These are phyloP conservation scores for Tylopilus sp. DNA, from an alignment of 1,284 basidiomycete species.

Conservation along the genomic window DNA sequence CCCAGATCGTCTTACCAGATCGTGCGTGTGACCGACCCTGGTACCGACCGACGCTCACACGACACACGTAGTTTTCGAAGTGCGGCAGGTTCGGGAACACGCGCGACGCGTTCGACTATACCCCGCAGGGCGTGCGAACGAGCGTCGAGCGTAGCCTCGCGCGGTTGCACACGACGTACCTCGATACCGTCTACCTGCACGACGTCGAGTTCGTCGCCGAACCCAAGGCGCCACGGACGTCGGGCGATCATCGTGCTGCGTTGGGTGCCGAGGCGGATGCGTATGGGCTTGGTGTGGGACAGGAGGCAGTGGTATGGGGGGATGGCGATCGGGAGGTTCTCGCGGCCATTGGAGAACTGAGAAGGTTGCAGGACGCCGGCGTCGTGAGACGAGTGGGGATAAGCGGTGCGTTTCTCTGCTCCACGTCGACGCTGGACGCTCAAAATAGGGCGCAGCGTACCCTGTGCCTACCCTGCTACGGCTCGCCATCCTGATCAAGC, in stretches of 20 bases:
- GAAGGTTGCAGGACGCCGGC: slow-evolving; percentile 77
- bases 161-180: slow-evolving; percentile 77
- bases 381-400: slow-evolving; percentile 82
- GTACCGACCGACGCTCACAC: background rate
- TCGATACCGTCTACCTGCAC: slow-evolving; percentile 89
- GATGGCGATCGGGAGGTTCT: slow-evolving; percentile 81
- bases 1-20: slow-evolving; percentile 80
- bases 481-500: slow-evolving; percentile 71
- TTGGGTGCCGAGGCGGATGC: slow-evolving; percentile 49
- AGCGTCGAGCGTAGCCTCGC: slow-evolving; percentile 73
- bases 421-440: background rate
- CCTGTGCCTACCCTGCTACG: slow-evolving; percentile 89
- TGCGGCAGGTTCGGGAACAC: slow-evolving; percentile 80
- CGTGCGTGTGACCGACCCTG: slow-evolving; percentile 39
- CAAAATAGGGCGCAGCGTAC: slow-evolving; percentile 50
- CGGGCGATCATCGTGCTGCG: slow-evolving; percentile 58
- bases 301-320: slow-evolving; percentile 63
- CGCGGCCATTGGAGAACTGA: slow-evolving; percentile 70
- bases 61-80: slow-evolving; percentile 80
- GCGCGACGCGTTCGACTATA: slow-evolving; percentile 74
- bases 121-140: slow-evolving; percentile 64
- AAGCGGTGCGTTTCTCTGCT: slow-evolving; percentile 53
- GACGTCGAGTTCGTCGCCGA: slow-evolving; percentile 88
- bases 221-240: slow-evolving; percentile 47
- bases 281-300: slow-evolving; percentile 63